Evolutionary conservation across 2,329 filamentous ascomycete species (phyloP).

Genomic region (Fusarium sp.): DNA sequence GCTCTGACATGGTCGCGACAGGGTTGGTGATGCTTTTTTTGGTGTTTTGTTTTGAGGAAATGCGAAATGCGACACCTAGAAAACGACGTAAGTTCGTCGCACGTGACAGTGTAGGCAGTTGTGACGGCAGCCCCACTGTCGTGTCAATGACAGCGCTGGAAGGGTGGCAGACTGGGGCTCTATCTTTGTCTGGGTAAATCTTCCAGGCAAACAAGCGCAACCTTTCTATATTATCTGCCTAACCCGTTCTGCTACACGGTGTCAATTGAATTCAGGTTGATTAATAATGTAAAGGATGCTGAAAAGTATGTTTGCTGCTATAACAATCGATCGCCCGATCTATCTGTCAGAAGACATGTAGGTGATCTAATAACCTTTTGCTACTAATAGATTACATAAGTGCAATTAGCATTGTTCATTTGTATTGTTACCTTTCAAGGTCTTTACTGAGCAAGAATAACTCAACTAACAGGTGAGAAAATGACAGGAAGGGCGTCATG

Average conservation of each 20-base stretch:
- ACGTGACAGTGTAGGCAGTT: background rate
- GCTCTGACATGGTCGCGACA: slow-evolving; percentile 67
- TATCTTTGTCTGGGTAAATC: background rate
- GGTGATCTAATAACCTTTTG: background rate
- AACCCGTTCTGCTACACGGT: background rate
- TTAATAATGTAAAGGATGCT: background rate
- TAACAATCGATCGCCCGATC: background rate
- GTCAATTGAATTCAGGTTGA: background rate
- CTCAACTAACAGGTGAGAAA: background rate
- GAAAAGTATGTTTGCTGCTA: background rate
- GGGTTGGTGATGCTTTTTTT: background rate
- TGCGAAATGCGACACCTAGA: background rate
- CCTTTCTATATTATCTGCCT: background rate
- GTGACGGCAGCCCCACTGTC: background rate
- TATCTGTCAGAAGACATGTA: background rate
- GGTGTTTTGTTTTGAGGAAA: background rate
- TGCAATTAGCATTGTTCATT: background rate
- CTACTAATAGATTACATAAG: background rate
- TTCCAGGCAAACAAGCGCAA: background rate
- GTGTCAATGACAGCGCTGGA: background rate
- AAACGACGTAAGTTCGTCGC: background rate
- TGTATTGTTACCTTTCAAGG: background rate
- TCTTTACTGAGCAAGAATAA: background rate
- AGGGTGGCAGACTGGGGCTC: background rate
- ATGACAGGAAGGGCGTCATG: background rate